Conservation (phyloP, 495 filamentous ascomycete species). For the Hypoxylon intermedium region DNA sequence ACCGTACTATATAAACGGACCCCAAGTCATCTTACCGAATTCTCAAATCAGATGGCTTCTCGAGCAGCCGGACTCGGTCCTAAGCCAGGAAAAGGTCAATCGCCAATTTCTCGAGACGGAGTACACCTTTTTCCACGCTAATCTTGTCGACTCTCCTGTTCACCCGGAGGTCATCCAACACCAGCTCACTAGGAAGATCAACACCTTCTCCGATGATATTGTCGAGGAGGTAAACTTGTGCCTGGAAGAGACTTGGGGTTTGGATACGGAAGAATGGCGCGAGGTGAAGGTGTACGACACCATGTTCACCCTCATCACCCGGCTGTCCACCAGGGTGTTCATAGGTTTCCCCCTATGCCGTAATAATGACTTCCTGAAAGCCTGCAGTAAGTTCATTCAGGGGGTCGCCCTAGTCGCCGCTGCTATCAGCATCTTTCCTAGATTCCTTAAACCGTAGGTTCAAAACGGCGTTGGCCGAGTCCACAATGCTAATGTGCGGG, state of each 20-base stretch:
- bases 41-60: conserved; percentile 51
- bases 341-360: conserved; percentile 56
- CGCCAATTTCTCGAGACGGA: conserved; percentile 46
- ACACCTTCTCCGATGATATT: conserved; percentile 43
- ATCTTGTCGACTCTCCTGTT: conserved; percentile 40
- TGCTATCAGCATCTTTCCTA: conserved; percentile 48
- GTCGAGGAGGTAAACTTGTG: conserved; percentile 47
- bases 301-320: conserved; percentile 49
- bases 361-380: conserved; percentile 50
- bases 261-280: conserved; percentile 46
- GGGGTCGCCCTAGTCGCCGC: conserved; percentile 45
- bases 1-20: conserved; percentile 49
- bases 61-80: conserved; percentile 49
- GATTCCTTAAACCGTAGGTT: conserved; percentile 49
- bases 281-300: conserved; percentile 50
- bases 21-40: conserved; percentile 51
- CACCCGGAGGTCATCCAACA: conserved; percentile 45
- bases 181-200: conserved; percentile 46
- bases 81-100: conserved; percentile 48
- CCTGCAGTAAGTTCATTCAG: conserved; percentile 48
- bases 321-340: conserved; percentile 53
- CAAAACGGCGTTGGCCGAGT: not conserved
- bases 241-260: conserved; percentile 47
- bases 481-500: not conserved
- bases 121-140: conserved; percentile 48